Conservation (phyloP, 2,329 filamentous ascomycete species). For the Rugonectria rugulosa region DNA sequence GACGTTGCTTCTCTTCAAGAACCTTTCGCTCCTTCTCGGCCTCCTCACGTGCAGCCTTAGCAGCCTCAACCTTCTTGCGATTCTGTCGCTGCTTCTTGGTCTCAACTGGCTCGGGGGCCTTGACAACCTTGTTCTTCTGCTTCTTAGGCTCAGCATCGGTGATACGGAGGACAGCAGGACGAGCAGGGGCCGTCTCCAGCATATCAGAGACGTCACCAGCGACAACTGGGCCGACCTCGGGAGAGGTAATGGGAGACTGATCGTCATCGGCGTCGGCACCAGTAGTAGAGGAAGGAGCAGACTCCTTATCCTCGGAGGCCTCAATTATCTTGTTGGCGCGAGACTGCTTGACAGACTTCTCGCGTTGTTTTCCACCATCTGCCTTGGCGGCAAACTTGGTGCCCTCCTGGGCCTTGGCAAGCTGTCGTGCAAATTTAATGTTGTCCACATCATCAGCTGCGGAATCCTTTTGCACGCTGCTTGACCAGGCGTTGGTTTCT, state of each 20-base stretch:
- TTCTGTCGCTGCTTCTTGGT: slow-evolving; percentile 97
- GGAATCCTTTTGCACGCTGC: slow-evolving; percentile 47
- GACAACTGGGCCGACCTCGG: slow-evolving; percentile 63
- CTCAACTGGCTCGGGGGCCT: slow-evolving; percentile 73
- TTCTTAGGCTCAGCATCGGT: slow-evolving; percentile 71
- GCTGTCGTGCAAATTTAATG: slow-evolving; percentile 78
- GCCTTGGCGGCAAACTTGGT: slow-evolving; percentile 63
- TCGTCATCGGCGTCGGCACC: slow-evolving; percentile 85
- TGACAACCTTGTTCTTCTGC: slow-evolving; percentile 68
- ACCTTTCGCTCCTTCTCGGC: slow-evolving; percentile 80
- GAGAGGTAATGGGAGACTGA: slow-evolving; percentile 73
- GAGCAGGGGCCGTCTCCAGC: slow-evolving; percentile 76
- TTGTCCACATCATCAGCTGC: slow-evolving; percentile 71
- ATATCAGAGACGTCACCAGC: slow-evolving; percentile 85
- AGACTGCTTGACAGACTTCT: slow-evolving; percentile 75
- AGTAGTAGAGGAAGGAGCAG: slow-evolving; percentile 67
- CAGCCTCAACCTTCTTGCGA: slow-evolving; percentile 83
- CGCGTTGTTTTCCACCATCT: slow-evolving; percentile 67
- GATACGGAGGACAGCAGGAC: slow-evolving; percentile 79
- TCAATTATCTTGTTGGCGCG: slow-evolving; percentile 62
- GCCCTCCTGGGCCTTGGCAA: slow-evolving; percentile 75
- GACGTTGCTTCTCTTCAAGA: slow-evolving; percentile 82
- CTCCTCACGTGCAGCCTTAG: slow-evolving; percentile 77
- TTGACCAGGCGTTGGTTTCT: slow-evolving; percentile 39
- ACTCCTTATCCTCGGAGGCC: slow-evolving; percentile 53